These are phyloP conservation scores for Papilionanthe hybrid DNA, from an alignment of 116 monocot species.

Conservation along the genomic window DNA sequence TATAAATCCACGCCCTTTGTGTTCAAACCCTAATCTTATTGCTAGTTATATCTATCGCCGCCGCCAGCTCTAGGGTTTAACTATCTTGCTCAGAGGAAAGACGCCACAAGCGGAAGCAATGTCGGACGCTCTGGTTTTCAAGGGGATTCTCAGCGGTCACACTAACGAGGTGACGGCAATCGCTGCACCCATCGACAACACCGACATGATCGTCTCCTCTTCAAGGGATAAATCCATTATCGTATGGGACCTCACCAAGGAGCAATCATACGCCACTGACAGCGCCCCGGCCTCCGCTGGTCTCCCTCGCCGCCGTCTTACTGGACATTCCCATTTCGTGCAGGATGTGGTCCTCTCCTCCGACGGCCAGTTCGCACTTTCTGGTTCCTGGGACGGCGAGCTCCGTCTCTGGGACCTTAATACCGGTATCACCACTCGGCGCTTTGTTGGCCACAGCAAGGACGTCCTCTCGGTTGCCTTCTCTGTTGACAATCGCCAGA, in stretches of 20 bases:
- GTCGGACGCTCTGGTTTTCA: conserved; percentile 13
- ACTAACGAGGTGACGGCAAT: conserved; percentile 13
- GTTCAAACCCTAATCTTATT: neutral
- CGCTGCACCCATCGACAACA: conserved; percentile 20
- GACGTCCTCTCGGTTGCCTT: conserved; percentile 22
- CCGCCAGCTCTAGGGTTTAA: neutral
- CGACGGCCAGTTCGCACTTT: conserved; percentile 29
- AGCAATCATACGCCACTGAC: neutral
- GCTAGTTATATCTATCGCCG: neutral
- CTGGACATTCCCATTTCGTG: conserved; percentile 28
- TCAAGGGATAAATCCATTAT: conserved; percentile 23
- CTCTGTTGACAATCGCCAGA: conserved; percentile 25
- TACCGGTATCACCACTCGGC: conserved; percentile 14
- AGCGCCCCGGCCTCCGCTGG: conserved; percentile 7
- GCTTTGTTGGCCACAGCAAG: conserved; percentile 16
- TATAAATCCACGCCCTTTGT: neutral
- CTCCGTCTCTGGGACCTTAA: conserved; percentile 20
- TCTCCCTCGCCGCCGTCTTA: conserved; percentile 23
- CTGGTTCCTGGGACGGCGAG: conserved; percentile 23
- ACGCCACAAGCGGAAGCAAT: conserved; percentile 4
- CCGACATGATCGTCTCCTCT: conserved; percentile 17
- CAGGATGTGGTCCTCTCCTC: conserved; percentile 28
- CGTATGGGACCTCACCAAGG: conserved; percentile 16
- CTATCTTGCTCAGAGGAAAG: neutral
- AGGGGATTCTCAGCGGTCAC: conserved; percentile 15